Base-by-base conservation (phyloP, 2,329 filamentous ascomycete species). In the Camillea tinctor region DNA sequence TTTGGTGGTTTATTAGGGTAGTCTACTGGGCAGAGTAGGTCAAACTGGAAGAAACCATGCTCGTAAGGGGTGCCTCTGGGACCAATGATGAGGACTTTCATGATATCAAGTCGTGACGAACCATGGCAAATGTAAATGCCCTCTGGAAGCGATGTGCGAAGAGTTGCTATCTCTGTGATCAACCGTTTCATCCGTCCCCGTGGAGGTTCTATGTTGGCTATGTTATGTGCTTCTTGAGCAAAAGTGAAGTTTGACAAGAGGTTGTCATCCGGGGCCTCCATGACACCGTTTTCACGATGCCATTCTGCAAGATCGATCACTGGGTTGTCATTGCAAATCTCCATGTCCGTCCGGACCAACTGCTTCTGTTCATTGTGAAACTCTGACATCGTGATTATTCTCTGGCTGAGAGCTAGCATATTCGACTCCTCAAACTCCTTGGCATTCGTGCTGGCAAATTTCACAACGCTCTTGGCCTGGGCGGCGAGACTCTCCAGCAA, bases 31-130 rank as follows among this genome's bases (percentile, higher is more conserved):
- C 79, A 82, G 36, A 77, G 77, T 30, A 85, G 64, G 64, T 85
- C 81, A 59, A 85, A 85, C 61, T 84, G 82, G 64, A 84, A 85
- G 3, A 84, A 66, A 0, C 82, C 82, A 50, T 80, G 74, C 63
- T 81, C 81, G 67, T 85, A 85, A 15, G 83, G 82, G 6, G 81
- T 84, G 15, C 71, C 79, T 4, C 65, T 64, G 0, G 82, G 80
- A 0, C 82, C 83, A 20, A 80, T 71, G 53, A 85, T 82, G 22
- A 83, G 58, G 20, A 77, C 69, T 66, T 82, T 84, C 70, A 84
- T 76, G n/a, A 80, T 62, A 63, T 84, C 82, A 0, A 79, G 73
- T 1, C 81, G 74, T 8, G 75, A 75, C 11, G 73, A 68, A 15
- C 76, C 77, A 58, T 82, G 76, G 8, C 77, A 75, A 20, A 85